A percentile compares a stretch with the other conserved stretches of the same genome.
Conservation (phyloP, 345 rosid genomes). For the Hypericum androsaemum region DNA sequence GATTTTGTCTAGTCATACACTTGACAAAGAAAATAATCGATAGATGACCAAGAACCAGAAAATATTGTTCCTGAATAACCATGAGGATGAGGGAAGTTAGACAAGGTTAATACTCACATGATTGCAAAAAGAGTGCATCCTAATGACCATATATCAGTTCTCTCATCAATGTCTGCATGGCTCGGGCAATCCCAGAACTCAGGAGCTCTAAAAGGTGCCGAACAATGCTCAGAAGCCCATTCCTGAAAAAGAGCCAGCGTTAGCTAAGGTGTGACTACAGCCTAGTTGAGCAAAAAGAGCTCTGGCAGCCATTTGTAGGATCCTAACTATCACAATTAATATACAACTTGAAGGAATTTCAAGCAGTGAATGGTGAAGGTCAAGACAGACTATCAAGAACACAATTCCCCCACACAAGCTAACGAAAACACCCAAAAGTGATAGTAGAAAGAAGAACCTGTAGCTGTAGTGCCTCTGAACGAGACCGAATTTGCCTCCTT, state of each 20-base stretch:
- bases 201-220: constrained; percentile 97
- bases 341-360: no score
- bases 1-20: no score
- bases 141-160: constrained; percentile 96
- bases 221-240: constrained; percentile 95
- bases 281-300: background rate
- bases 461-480: constrained; percentile 82
- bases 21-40: background rate
- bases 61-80: background rate
- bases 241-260: constrained; percentile 35
- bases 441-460: constrained; percentile 44
- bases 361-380: background rate
- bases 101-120: constrained; percentile 44
- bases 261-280: constrained; percentile 1
- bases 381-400: background rate
- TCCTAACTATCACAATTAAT: no score
- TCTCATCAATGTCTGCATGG: constrained; percentile 87
- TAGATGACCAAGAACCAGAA: background rate
- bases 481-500: constrained; percentile 75
- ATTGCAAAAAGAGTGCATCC: constrained; percentile 97
- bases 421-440: background rate
- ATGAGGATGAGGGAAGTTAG: background rate
- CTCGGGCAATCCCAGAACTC: constrained; percentile 99
- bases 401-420: background rate
- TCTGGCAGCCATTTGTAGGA: no score